Evolutionary conservation across 108 stramenopile genomes (phyloP).

Genomic region (Fistulifera pelliculosa): DNA sequence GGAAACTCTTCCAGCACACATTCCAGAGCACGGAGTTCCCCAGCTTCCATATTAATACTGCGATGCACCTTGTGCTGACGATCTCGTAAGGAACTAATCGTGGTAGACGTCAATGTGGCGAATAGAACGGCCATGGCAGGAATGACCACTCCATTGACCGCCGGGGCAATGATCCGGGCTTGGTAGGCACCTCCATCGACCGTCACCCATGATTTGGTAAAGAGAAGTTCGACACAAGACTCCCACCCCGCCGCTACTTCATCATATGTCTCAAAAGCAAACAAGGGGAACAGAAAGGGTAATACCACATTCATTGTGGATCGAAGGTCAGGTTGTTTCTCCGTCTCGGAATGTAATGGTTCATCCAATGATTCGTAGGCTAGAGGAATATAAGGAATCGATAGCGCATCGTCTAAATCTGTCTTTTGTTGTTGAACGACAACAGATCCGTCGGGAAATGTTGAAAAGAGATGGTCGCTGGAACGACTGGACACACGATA

Average conservation of each 20-base stretch:
- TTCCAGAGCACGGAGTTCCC: slow-evolving; percentile 42
- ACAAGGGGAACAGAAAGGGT: slow-evolving; percentile 26
- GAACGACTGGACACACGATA: too few species aligned
- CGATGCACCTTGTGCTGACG: slow-evolving; percentile 50
- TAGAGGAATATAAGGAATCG: too few species aligned
- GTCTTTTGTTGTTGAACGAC: too few species aligned
- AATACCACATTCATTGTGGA: slow-evolving; percentile 8
- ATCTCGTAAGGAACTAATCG: slow-evolving; percentile 22
- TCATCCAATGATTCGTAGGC: too few species aligned
- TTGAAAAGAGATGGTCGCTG: too few species aligned
- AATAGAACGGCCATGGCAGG: slow-evolving; percentile 30
- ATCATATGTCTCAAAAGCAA: slow-evolving; percentile 32
- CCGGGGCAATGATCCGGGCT: slow-evolving; percentile 40
- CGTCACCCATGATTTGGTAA: slow-evolving; percentile 36
- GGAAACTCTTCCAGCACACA: slow-evolving; percentile 45
- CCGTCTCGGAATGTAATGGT: background rate
- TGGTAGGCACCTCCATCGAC: slow-evolving; percentile 71
- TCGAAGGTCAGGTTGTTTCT: background rate
- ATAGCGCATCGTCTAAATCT: too few species aligned
- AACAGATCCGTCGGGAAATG: too few species aligned
- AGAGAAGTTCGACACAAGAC: slow-evolving; percentile 11
- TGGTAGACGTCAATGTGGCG: slow-evolving; percentile 26
- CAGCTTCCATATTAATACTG: slow-evolving; percentile 55
- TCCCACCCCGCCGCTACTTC: slow-evolving; percentile 14
- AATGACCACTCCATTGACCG: slow-evolving; percentile 29